Base-by-base conservation (phyloP, 1,139 yeast species). In the Yamadazyma conglobata region DNA sequence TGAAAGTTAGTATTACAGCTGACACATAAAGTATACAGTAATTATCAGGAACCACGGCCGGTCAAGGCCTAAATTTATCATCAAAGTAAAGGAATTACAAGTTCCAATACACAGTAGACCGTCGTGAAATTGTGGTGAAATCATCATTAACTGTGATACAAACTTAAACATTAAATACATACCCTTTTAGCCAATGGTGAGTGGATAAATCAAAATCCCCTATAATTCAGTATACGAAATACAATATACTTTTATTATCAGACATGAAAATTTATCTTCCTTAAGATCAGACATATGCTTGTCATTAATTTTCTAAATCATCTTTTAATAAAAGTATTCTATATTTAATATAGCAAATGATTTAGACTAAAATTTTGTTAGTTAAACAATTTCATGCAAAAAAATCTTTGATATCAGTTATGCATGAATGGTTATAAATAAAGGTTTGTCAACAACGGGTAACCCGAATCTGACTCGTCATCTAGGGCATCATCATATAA, bases 401-500 rank as follows among this genome's bases (percentile, higher is more conserved):
- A 22, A 14, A 28, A 30, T 10, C 7, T 31, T 39, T 41, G 51
- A 50, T 38, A 43, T 86, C 95, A 86, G 95, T 70, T 68, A 70
- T 60, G 97, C 96, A 88, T 88, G 96, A 88, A 88, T 88, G 96
- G 97, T 83, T 70, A 64, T 70, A 72, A 79, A 70, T 67, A 62
- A 34, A 34, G 55, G 63, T 60, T 73, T 86, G 77, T 87, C 96
- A 81, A 85, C 96, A 87, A 76, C 83, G 88, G 88, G 88, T 73
- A 82, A 63, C 80, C 79, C 81, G 85, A 70, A 70, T 88, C 94
- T 79, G 97, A 88, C 97, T 88, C 97, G 97, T 88, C 97, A 88
- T 88, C 96, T 85, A 79, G 65, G 64, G 56, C 11, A 65, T 87
- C 96, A 87, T 84, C 89, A 35, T 44, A n/a, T 31, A 24, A 46